Evolutionary conservation across 768 basidiomycete species (phyloP).

Genomic region (Phylloporus rhodoxanthus): DNA sequence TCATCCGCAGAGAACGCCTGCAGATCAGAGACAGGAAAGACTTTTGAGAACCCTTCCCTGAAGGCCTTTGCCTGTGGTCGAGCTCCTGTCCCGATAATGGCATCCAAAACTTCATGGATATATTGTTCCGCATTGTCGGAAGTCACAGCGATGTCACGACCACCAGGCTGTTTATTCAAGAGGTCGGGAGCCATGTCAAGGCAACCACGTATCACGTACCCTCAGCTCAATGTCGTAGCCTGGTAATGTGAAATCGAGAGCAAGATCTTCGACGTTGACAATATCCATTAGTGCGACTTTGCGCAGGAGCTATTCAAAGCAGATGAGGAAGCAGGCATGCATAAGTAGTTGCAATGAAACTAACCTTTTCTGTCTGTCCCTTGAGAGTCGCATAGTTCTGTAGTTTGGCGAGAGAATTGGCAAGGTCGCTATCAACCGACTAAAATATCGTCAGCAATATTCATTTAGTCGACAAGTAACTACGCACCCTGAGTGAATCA

Average conservation of each 20-base stretch:
- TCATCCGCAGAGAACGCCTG: constrained; percentile 92
- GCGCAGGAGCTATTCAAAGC: constrained; percentile 39
- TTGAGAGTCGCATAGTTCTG: constrained; percentile 56
- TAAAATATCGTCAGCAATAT: constrained; percentile 27
- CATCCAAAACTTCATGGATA: constrained; percentile 78
- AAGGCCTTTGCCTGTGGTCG: constrained; percentile 82
- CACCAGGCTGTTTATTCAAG: constrained; percentile 52
- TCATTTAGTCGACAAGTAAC: not conserved
- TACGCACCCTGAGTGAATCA: constrained; percentile 72
- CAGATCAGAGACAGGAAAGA: constrained; percentile 89
- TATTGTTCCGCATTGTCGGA: constrained; percentile 87
- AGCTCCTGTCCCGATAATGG: constrained; percentile 78
- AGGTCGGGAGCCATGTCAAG: not conserved
- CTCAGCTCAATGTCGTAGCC: constrained; percentile 91
- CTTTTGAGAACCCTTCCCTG: constrained; percentile 90
- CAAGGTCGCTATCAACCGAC: constrained; percentile 82
- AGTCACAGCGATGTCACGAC: constrained; percentile 75
- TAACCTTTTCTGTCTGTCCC: constrained; percentile 51
- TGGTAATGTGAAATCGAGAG: constrained; percentile 93
- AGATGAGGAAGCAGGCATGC: not conserved
- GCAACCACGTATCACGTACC: constrained; percentile 38
- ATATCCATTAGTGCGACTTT: constrained; percentile 56
- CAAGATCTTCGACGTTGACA: constrained; percentile 76
- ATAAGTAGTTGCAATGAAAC: not conserved
- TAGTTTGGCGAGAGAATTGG: constrained; percentile 77